Conservation (phyloP, 2,329 filamentous ascomycete genomes). For the Capronia epimyces region DNA sequence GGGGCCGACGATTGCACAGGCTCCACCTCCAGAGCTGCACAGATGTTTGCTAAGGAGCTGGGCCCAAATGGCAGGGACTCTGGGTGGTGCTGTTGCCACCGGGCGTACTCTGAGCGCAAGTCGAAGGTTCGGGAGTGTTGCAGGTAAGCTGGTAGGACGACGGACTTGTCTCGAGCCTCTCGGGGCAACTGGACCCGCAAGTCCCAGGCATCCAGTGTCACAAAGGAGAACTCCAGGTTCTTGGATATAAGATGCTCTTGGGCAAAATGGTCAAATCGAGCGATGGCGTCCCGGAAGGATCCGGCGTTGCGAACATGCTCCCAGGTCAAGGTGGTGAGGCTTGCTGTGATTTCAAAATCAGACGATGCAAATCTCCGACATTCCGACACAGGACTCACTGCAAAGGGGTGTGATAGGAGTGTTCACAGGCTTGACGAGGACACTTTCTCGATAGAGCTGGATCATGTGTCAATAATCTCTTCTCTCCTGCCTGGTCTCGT, state of each 20-base stretch:
- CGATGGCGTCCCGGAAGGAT: slow-evolving; percentile 93
- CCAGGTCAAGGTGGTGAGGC: slow-evolving; percentile 95
- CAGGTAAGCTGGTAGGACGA: slow-evolving; percentile 90
- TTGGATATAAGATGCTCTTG: slow-evolving; percentile 84
- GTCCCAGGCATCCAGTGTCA: slow-evolving; percentile 97
- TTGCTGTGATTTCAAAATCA: slow-evolving; percentile 55
- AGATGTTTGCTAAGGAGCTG: slow-evolving; percentile 93
- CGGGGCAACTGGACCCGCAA: slow-evolving; percentile 94
- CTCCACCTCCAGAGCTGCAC: slow-evolving; percentile 94
- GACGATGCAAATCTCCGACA: slow-evolving; percentile 17
- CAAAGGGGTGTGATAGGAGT: slow-evolving; percentile 97
- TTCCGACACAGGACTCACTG: slow-evolving; percentile 63
- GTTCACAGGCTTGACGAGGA: slow-evolving; percentile 96
- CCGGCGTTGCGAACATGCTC: slow-evolving; percentile 97
- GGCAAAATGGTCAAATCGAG: slow-evolving; percentile 88
- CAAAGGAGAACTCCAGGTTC: slow-evolving; percentile 95
- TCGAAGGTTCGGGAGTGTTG: slow-evolving; percentile 98
- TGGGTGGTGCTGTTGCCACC: slow-evolving; percentile 97
- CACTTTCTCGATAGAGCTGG: slow-evolving; percentile 88
- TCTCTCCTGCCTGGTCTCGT: slow-evolving; percentile 6
- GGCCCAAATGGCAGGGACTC: slow-evolving; percentile 96
- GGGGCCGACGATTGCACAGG: slow-evolving; percentile 95
- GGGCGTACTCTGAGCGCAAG: slow-evolving; percentile 92
- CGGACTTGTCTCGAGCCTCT: slow-evolving; percentile 95
- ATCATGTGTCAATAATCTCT: slow-evolving; percentile 20